Evolutionary conservation across 129 eudicot species (phyloP).

Genomic region (Oenanthe sinensis): DNA sequence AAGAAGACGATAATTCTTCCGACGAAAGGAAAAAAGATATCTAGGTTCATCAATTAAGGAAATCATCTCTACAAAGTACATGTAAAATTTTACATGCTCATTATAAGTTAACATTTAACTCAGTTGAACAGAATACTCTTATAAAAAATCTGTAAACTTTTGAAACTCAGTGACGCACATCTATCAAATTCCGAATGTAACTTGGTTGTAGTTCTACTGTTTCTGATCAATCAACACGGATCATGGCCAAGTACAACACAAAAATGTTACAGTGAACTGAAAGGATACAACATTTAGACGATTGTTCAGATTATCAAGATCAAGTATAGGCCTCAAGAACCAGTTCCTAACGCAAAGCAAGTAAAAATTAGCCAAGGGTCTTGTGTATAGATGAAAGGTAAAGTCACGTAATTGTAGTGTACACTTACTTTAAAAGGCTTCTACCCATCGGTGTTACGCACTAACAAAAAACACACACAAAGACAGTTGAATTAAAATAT

Average conservation of each 20-base stretch:
- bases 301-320: constrained; percentile 55
- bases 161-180: constrained; percentile 4
- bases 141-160: neutral
- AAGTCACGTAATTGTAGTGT: constrained; percentile 4
- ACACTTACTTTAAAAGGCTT: constrained; percentile 73
- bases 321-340: constrained; percentile 91
- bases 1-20: constrained; percentile 65
- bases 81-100: neutral
- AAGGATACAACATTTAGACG: constrained; percentile 93
- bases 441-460: constrained; percentile 94
- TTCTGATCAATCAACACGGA: neutral
- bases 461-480: constrained; percentile 28
- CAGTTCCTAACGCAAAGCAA: constrained; percentile 49
- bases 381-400: constrained; percentile 7
- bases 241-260: neutral
- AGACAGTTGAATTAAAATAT: constrained; percentile 3
- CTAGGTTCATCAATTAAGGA: constrained; percentile 34
- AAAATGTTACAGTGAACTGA: neutral
- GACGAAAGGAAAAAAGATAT: constrained; percentile 72
- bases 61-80: constrained; percentile 6
- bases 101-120: neutral
- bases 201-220: neutral
- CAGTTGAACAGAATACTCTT: neutral
- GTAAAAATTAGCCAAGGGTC: constrained; percentile 16
- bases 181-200: neutral